These are phyloP conservation scores for Austroboletus niveus DNA, from an alignment of 1,284 basidiomycete species.

Conservation along the genomic window DNA sequence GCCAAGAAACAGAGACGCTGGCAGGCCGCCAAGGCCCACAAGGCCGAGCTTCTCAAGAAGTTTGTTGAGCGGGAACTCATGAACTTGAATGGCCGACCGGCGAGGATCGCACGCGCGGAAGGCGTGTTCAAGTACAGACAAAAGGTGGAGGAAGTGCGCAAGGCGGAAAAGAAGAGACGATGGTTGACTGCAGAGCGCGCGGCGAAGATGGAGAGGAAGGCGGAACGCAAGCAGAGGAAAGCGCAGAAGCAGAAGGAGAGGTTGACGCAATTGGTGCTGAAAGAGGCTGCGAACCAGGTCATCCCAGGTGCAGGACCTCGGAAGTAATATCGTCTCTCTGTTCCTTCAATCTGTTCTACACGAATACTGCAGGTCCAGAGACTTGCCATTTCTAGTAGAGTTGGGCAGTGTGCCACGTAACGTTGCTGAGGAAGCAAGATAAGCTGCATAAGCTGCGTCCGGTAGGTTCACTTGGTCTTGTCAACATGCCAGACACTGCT, in stretches of 20 bases:
- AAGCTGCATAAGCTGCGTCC: neutral
- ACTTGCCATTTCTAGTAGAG: no score
- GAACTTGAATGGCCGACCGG: constrained; percentile 54
- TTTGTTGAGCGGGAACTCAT: constrained; percentile 55
- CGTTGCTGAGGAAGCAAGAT: no score
- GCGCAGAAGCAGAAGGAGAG: constrained; percentile 56
- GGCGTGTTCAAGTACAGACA: constrained; percentile 72
- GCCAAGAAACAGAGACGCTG: constrained; percentile 77
- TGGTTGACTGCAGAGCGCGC: constrained; percentile 50
- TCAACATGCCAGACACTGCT: constrained; percentile 13
- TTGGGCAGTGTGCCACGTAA: neutral
- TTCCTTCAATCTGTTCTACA: neutral
- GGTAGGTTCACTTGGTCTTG: neutral
- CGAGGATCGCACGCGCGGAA: constrained; percentile 62
- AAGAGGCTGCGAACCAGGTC: constrained; percentile 64
- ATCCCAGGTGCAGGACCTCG: constrained; percentile 41
- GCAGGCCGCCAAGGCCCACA: constrained; percentile 52
- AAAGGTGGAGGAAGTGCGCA: constrained; percentile 54
- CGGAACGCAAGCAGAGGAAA: constrained; percentile 57
- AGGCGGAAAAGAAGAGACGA: constrained; percentile 56
- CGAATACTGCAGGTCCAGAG: no score
- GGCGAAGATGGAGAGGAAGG: constrained; percentile 45
- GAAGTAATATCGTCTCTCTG: constrained; percentile 3
- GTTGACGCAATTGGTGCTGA: constrained; percentile 59
- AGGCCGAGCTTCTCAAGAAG: constrained; percentile 49